These are phyloP conservation scores for Ogataea neopini DNA, from an alignment of 805 yeast species.

Conservation along the genomic window DNA sequence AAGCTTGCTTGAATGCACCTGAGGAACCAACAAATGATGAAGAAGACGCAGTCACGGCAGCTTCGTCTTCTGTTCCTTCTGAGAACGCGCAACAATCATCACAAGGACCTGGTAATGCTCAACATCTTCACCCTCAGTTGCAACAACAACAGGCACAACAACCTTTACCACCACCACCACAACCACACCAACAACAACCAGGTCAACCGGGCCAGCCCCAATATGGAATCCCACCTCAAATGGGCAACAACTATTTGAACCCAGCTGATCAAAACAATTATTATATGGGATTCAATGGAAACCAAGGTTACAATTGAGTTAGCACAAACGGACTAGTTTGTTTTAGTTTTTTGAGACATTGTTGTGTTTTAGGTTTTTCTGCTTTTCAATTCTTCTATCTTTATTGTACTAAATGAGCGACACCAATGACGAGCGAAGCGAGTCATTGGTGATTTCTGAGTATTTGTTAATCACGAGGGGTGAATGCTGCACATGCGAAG, in stretches of 20 bases:
- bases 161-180: conserved; percentile 32
- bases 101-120: conserved; percentile 24
- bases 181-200: conserved; percentile 23
- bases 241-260: conserved; percentile 28
- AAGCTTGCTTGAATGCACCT: conserved; percentile 97
- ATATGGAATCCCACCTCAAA: conserved; percentile 30
- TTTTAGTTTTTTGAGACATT: background rate
- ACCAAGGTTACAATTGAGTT: conserved; percentile 29
- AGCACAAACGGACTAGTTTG: background rate
- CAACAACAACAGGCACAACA: conserved; percentile 37
- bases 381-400: conserved; percentile 1
- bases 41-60: conserved; percentile 41
- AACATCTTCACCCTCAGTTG: conserved; percentile 37
- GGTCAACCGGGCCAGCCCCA: conserved; percentile 27
- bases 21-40: conserved; percentile 70
- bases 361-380: background rate
- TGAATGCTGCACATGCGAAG: no score
- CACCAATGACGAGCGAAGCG: background rate
- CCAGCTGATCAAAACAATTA: conserved; percentile 30
- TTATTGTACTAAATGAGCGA: background rate
- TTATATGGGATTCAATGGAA: conserved; percentile 32
- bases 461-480: no score
- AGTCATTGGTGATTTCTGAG: background rate
- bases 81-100: conserved; percentile 24
- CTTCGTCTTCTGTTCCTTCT: conserved; percentile 14